Evolutionary conservation across 345 rosid genomes (phyloP).

Genomic region (Kernera saxatilis): DNA sequence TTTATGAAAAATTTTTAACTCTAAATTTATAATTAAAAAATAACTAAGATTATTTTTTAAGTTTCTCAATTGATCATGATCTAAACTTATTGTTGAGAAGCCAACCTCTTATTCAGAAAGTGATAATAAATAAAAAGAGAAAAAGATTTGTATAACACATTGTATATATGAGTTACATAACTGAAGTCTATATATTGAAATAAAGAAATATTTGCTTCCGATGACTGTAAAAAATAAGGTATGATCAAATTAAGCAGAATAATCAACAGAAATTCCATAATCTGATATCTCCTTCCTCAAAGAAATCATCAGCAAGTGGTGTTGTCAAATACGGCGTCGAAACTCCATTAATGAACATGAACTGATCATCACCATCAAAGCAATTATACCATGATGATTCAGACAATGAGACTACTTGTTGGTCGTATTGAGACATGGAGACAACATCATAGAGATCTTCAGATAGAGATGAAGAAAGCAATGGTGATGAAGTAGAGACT

Average conservation of each 20-base stretch:
- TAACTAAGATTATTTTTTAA: too few species aligned
- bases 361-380: slow-evolving; percentile 52
- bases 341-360: slow-evolving; percentile 39
- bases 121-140: neutral
- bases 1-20: too few species aligned
- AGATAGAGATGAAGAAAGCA: slow-evolving; percentile 39
- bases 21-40: too few species aligned
- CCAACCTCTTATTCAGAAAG: neutral
- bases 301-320: slow-evolving; percentile 46
- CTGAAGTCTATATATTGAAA: slow-evolving; percentile 18
- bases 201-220: neutral
- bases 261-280: slow-evolving; percentile 77
- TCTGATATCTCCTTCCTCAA: slow-evolving; percentile 63
- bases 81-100: too few species aligned
- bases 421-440: slow-evolving; percentile 35
- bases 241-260: slow-evolving; percentile 5
- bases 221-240: slow-evolving; percentile 2
- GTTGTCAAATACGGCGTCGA: slow-evolving; percentile 29
- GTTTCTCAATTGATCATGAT: too few species aligned
- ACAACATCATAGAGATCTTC: slow-evolving; percentile 39
- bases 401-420: slow-evolving; percentile 31
- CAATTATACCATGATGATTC: slow-evolving; percentile 50
- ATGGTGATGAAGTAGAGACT: slow-evolving; percentile 37
- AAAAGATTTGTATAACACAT: neutral
- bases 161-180: slow-evolving; percentile 13